Evolutionary conservation across 202 grass and related monocot genomes (phyloP), one percentile per base, ranked within the genome.

Genomic region (Schoenoplectus triqueter): DNA sequence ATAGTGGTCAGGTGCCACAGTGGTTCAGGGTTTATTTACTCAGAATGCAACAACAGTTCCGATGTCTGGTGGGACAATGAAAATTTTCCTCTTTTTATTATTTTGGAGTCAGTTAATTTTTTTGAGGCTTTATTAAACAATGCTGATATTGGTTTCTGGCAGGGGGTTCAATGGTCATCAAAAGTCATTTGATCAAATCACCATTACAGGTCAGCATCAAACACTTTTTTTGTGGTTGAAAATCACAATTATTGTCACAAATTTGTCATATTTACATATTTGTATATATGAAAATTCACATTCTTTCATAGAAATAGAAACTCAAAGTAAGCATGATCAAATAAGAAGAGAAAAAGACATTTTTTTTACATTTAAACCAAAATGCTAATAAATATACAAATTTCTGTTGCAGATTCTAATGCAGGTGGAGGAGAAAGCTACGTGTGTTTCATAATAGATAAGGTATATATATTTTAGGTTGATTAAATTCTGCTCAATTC

Each of bases 151-250:
- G 70, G 40, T 84, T 87, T 78, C n/a, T 84, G 61, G 83, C 87
- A 95, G 95, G 52, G 91, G 84, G 2, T 88, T 84, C 8, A 90
- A 99, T 87, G 88, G 66, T 72, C 88, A 95, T 73, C 90, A 64
- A 57, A 90, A 82, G 73, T 75, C 87, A 51, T 89, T 19, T 81
- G 96, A 96, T 50, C 84, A 99, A 82, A 94, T 99, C 80, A 99
- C 93, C 64, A 85, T 90, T 69, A 15, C 78, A 90, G 91, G 93
- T 98, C 31, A 78, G 55, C 22, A 78, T 78, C 31, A 14, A 39
- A 80, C 87, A 31, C 7, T n/a, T 79, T 80, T 21, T 85, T n/a
- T 18, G 18, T 50, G 15, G 39, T 83, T 2, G 10, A 60, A 77
- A 44, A 69, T 78, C 11, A 4, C 9, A 4, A 50, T 3, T 42